Conservation (phyloP, 129 eudicot species). For the Scalesia atractyloides region DNA sequence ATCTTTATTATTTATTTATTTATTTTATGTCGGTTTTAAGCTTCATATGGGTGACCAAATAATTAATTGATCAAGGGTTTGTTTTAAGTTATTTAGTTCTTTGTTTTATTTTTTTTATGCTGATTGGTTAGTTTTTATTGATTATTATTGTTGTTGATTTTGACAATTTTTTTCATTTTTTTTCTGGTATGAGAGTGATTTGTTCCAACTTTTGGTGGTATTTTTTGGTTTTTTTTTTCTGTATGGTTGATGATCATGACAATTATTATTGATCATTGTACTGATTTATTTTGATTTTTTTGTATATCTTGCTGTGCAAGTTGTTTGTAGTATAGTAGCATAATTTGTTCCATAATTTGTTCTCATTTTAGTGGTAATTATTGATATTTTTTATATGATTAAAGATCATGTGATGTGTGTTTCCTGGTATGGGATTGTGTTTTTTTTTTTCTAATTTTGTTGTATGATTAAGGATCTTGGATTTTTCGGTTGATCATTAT, state of each 20-base stretch:
- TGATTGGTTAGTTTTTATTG: slow-evolving; percentile 13
- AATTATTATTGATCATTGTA: neutral
- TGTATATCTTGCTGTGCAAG: neutral
- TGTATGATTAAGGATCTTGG: neutral
- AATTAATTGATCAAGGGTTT: neutral
- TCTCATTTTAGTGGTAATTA: neutral
- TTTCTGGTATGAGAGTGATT: slow-evolving; percentile 18
- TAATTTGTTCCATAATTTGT: neutral
- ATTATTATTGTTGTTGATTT: slow-evolving; percentile 18
- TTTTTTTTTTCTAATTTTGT: no score
- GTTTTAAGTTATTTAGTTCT: slow-evolving; percentile 4
- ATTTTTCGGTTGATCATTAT: neutral
- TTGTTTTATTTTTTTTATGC: neutral
- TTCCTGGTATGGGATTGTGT: no score
- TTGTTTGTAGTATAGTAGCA: neutral
- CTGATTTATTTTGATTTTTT: neutral
- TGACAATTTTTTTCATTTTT: neutral
- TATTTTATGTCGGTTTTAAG: slow-evolving; percentile 27
- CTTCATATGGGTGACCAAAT: slow-evolving; percentile 13
- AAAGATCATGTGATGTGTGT: neutral
- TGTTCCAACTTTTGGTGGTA: neutral
- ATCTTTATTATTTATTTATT: slow-evolving; percentile 9
- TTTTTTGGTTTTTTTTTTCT: no score
- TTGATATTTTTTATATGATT: neutral
- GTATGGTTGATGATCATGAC: slow-evolving; percentile 14